Conservation (phyloP, 352 stramenopile genomes). For the Phytopythium oedochilum region DNA sequence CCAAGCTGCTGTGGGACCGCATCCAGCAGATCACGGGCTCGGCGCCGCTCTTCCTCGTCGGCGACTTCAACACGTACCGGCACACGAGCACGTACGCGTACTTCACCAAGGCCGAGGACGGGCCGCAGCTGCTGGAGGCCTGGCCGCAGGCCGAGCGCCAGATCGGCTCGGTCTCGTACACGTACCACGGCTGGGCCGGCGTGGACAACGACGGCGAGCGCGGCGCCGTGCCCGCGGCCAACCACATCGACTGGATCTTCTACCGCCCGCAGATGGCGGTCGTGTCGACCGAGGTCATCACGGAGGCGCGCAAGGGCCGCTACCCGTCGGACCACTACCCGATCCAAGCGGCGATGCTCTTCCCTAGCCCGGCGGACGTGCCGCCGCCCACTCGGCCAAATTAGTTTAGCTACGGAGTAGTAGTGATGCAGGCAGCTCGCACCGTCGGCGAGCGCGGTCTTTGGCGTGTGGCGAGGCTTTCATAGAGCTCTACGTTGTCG, state of each 20-base stretch:
- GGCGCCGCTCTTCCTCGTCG: conserved; percentile 69
- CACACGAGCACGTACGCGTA: conserved; percentile 78
- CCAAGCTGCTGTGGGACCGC: conserved; percentile 54
- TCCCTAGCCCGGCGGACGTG: conserved; percentile 53
- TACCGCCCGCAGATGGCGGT: conserved; percentile 77
- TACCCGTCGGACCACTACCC: conserved; percentile 88
- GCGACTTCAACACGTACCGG: conserved; percentile 86
- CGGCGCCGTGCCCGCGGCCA: conserved; percentile 51
- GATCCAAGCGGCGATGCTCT: conserved; percentile 77
- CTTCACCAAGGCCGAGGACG: conserved; percentile 57
- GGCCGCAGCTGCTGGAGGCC: conserved; percentile 62
- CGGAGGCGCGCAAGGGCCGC: conserved; percentile 67
- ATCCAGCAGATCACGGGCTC: conserved; percentile 52
- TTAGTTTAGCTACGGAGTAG: too few species aligned
- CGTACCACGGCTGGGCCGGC: conserved; percentile 86
- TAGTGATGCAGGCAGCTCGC: too few species aligned
- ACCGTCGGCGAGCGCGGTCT: too few species aligned
- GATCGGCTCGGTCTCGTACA: conserved; percentile 78
- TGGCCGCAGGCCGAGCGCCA: conserved; percentile 63
- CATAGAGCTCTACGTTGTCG: too few species aligned
- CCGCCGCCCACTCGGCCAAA: conserved; percentile 29
- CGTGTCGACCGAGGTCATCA: conserved; percentile 76
- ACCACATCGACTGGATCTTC: conserved; percentile 90
- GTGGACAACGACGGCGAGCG: conserved; percentile 79
- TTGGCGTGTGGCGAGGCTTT: too few species aligned